Base-by-base conservation (phyloP, 1,139 yeast genomes). In the Scheffersomyces illinoinensis region DNA sequence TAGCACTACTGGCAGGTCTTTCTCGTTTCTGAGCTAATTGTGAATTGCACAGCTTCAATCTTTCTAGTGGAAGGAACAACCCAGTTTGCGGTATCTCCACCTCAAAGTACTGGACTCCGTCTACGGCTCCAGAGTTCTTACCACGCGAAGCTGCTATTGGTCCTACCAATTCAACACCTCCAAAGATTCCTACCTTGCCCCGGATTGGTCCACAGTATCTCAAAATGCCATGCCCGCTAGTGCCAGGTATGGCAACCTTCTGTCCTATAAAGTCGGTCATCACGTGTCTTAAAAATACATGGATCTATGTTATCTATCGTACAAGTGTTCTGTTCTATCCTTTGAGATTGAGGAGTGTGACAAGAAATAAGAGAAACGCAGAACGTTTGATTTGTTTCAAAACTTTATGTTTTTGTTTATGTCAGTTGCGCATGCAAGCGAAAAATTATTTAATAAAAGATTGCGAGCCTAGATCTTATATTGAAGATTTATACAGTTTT, bases 131-230 rank as follows among this genome's bases (percentile, higher is more conserved):
- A 43, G 76, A 76, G 65, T 81, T 81, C 64, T 80, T 81, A 18
- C 85, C 85, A 64, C 84, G 67, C 4, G 78, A 64, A 12, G 75
- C 76, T 21, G 89, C 88, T 26, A 76, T 70, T 5, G 89, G 85
- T 2, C 91, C 93, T 12, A 83, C 68, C 54, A 95, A 77, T 70
- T 95, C 98, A 4, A 95, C 83, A 0, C 99, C 99, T 4, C 93
- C 97, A 76, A 89, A 95, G n/a, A 81, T 77, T 0, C 97, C 97
- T 26, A 64, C 63, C 67, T 91, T 92, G 39, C 89, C 90, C 46
- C 86, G 84, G 23, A 95, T 91, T 1, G 84, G 77, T 0, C 98
- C 98, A 26, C 87, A 79, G 71, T 85, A 95, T 63, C 87, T 80
- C 56, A 95, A 77, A 18, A 87, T 79, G 0, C 96, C 98, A 53